Base-by-base conservation (phyloP, 2,329 filamentous ascomycete species). In the Pseudogymnoascus sp. region DNA sequence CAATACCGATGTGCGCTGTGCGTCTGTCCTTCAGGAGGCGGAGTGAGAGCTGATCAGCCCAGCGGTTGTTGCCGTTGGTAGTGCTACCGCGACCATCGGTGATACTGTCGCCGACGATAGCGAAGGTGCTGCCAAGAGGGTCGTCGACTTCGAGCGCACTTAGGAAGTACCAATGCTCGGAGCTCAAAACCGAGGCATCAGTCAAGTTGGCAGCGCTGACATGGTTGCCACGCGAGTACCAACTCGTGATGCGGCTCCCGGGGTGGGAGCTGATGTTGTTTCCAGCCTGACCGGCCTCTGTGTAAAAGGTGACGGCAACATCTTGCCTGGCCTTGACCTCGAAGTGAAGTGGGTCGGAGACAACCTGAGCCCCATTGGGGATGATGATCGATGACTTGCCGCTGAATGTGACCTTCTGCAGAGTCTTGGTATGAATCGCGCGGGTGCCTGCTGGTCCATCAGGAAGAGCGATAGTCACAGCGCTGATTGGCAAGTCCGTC, bases 101-200 rank as follows among this genome's bases (percentile, higher is more conserved):
- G 68, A 88, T 85, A 67, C 80, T 84, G 71, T 88, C 85, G n/a
- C 85, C 85, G 1, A 88, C 74, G 24, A 88, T 78, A 17, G 77
- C 79, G 35, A 87, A 76, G 1, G 79, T 75, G 58, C 75, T 73
- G 6, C 68, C 54, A 0, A 68, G 65, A 0, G 78, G 74, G 0
- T 77, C 71, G 73, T 76, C 80, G n/a, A 77, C 83, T 69, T 86
- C 82, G 7, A 87, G 70, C 4, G 78, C 78, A 36, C 78, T 81
- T 66, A 86, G 73, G 64, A 85, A 84, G 72, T 84, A 87, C 83
- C 83, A 81, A 70, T 80, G 78, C 62, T 73, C 78, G 24, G 68
- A 71, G 29, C 64, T 64, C 40, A 13, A 63, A 7, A 64, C 50
- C 4, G 41, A 61, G 17, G 62, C 57, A 17, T 57, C 26, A 29